Percentiles rank a stretch among this genome's conserved stretches.
Evolutionary conservation across 257 asterid genomes (phyloP).

Genomic region (Solanum gracilifrons): DNA sequence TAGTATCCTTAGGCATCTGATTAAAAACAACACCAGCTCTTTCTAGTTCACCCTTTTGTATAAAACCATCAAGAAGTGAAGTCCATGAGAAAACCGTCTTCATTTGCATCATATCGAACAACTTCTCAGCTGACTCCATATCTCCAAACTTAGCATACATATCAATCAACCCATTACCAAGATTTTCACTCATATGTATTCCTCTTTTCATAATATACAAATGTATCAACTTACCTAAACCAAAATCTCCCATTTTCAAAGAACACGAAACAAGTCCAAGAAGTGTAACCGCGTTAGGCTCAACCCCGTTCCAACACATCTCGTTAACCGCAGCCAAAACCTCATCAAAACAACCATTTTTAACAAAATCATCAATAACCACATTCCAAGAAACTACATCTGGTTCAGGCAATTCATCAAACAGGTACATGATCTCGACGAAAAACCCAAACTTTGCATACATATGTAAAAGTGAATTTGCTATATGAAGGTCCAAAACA

Average conservation of each 20-base stretch:
- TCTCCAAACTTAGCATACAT: constrained; percentile 63
- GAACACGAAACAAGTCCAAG: constrained; percentile 47
- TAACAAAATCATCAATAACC: constrained; percentile 32
- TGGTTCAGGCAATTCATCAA: constrained; percentile 51
- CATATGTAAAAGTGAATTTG: constrained; percentile 14
- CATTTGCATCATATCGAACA: constrained; percentile 34
- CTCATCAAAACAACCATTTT: constrained; percentile 21
- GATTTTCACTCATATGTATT: neutral
- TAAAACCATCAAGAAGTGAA: constrained; percentile 50
- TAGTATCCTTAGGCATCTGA: constrained; percentile 27
- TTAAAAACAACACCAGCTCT: constrained; percentile 36
- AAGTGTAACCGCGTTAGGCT: constrained; percentile 60
- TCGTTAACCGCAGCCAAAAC: constrained; percentile 20
- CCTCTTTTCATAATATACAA: constrained; percentile 21
- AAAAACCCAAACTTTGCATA: constrained; percentile 9
- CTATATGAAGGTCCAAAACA: constrained; percentile 12
- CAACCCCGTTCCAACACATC: constrained; percentile 38
- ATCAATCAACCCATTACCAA: constrained; percentile 20
- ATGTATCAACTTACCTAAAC: constrained; percentile 37
- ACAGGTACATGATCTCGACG: constrained; percentile 11
- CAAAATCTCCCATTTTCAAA: constrained; percentile 23
- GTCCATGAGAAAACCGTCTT: constrained; percentile 65
- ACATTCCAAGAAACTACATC: constrained; percentile 71
- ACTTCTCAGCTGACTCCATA: constrained; percentile 26
- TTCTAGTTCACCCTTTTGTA: constrained; percentile 41